These are phyloP conservation scores for Cyberlindnera veronae DNA, from an alignment of 805 yeast genomes.

Conservation along the genomic window DNA sequence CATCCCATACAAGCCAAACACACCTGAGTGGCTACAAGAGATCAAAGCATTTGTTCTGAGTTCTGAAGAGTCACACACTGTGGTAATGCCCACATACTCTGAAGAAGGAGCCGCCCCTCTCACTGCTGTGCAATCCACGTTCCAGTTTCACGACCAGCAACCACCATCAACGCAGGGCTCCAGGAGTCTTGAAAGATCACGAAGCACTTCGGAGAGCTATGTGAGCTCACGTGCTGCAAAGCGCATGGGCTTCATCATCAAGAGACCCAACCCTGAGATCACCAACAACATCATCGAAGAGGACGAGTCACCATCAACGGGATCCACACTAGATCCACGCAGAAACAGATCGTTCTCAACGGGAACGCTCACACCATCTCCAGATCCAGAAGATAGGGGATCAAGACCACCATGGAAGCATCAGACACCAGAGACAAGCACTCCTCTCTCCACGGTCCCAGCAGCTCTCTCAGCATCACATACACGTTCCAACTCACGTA, in stretches of 20 bases:
- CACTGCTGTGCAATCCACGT: conserved; percentile 4
- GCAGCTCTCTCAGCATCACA: not conserved
- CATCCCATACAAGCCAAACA: conserved; percentile 32
- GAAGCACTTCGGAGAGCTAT: conserved; percentile 39
- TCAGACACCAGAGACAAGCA: not conserved
- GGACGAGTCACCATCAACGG: conserved; percentile 11
- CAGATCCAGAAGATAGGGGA: conserved; percentile 1
- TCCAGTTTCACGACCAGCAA: conserved; percentile 8
- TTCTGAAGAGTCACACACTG: conserved; percentile 3
- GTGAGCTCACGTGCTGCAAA: conserved; percentile 65
- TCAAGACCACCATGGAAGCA: not conserved
- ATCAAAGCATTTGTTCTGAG: conserved; percentile 13
- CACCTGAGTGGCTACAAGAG: conserved; percentile 41
- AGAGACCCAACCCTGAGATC: conserved; percentile 30
- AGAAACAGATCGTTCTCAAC: conserved; percentile 25
- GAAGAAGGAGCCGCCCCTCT: conserved; percentile 3
- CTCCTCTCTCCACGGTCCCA: not conserved
- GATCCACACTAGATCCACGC: conserved; percentile 10
- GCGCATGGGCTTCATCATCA: conserved; percentile 71
- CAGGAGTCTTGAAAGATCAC: conserved; percentile 23
- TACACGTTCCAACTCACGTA: conserved; percentile 4
- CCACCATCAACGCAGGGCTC: conserved; percentile 1
- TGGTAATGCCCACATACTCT: conserved; percentile 3
- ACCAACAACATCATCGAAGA: conserved; percentile 26
- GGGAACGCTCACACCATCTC: conserved; percentile 7